Evolutionary conservation across 2,329 filamentous ascomycete species (phyloP).

Genomic region (Talaromyces sp.): DNA sequence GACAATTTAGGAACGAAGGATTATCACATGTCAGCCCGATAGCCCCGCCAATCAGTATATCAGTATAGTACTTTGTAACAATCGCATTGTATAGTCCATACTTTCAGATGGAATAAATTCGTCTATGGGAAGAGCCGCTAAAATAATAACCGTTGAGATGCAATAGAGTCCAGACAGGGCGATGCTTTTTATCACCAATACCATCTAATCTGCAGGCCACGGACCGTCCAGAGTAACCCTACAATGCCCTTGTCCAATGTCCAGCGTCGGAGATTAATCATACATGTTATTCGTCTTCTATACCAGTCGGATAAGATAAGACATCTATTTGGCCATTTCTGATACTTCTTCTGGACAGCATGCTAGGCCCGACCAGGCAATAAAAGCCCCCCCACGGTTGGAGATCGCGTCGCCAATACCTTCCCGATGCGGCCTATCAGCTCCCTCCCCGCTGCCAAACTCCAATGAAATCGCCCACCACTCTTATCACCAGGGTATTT

Average conservation of each 20-base stretch:
- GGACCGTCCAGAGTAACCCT: background rate
- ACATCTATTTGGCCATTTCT: constrained; percentile 4
- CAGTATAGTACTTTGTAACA: background rate
- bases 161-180: background rate
- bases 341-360: constrained; percentile 15
- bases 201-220: background rate
- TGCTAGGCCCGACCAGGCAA: background rate
- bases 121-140: background rate
- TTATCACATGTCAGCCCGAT: constrained; percentile 2
- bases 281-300: background rate
- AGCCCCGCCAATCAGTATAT: background rate
- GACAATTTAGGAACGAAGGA: background rate
- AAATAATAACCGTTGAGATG: background rate
- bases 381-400: background rate
- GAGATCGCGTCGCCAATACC: constrained; percentile 1
- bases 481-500: background rate
- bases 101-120: background rate
- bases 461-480: constrained; percentile 9
- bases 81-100: background rate
- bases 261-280: background rate
- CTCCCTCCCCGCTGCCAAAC: background rate
- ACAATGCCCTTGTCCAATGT: background rate
- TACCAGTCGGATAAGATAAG: background rate
- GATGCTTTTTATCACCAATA: background rate
- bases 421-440: constrained; percentile 13